These are phyloP conservation scores for Dipteronia dyeriana DNA, from an alignment of 345 rosid species.

Conservation along the genomic window DNA sequence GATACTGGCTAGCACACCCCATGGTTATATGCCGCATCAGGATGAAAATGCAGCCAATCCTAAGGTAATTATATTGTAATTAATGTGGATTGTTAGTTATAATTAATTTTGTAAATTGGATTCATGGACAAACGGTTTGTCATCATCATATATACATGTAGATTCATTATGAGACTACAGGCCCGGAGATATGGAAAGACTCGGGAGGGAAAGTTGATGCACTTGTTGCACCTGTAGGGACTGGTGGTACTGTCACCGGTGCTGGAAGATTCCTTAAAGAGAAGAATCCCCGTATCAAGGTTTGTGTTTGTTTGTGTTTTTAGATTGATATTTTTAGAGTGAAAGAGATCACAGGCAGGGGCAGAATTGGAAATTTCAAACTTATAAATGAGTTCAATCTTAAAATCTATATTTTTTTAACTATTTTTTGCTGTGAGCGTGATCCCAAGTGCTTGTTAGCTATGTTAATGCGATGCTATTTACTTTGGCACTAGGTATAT, in stretches of 20 bases:
- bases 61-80: conserved; percentile 35
- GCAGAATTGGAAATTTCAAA: too few relatives aligned
- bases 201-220: conserved; percentile 52
- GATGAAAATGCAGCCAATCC: conserved; percentile 68
- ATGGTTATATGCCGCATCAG: conserved; percentile 45
- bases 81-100: background rate
- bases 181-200: conserved; percentile 72
- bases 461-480: background rate
- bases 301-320: background rate
- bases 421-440: too few relatives aligned
- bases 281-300: conserved; percentile 41
- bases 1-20: conserved; percentile 50
- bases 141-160: conserved; percentile 22
- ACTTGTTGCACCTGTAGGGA: conserved; percentile 52
- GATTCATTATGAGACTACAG: conserved; percentile 69
- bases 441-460: background rate
- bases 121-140: background rate
- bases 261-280: conserved; percentile 46
- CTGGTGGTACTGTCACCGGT: conserved; percentile 60
- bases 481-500: conserved; percentile 33
- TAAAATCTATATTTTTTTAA: too few relatives aligned
- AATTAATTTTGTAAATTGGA: background rate
- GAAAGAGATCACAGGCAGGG: too few relatives aligned
- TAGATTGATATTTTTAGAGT: too few relatives aligned
- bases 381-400: too few relatives aligned